Evolutionary conservation across 805 yeast species (phyloP).

Genomic region (Lachancea fermentati): DNA sequence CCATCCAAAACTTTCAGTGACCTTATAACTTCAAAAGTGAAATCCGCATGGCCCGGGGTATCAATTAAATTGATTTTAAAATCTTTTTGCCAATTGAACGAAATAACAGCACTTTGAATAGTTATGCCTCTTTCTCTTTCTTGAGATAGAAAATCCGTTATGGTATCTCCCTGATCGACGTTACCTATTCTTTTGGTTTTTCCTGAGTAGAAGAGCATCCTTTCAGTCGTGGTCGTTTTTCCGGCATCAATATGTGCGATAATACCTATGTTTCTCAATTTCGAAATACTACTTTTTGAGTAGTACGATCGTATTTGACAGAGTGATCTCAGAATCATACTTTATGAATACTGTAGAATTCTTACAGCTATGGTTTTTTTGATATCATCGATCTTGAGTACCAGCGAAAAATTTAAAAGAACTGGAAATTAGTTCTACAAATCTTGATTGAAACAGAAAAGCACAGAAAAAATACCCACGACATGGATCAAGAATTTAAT

Average conservation of each 20-base stretch:
- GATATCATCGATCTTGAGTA: no score
- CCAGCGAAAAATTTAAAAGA: background rate
- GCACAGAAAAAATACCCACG: background rate
- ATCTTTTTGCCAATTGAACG: conserved; percentile 72
- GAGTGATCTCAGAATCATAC: background rate
- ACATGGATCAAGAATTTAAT: conserved; percentile 50
- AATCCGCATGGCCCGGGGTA: conserved; percentile 98
- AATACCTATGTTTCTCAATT: conserved; percentile 82
- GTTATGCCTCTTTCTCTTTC: conserved; percentile 94
- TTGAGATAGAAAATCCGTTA: conserved; percentile 84
- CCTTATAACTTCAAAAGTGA: conserved; percentile 88
- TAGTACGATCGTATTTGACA: conserved; percentile 2
- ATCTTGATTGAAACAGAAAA: no score
- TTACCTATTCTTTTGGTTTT: conserved; percentile 76
- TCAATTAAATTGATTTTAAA: conserved; percentile 82
- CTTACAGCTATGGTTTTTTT: no score
- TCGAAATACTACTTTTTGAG: conserved; percentile 14
- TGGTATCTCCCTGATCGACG: conserved; percentile 95
- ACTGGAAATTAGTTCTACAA: no score
- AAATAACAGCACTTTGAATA: conserved; percentile 92
- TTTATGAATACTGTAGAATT: no score
- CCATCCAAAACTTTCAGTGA: conserved; percentile 91
- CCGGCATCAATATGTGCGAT: conserved; percentile 99
- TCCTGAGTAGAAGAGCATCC: conserved; percentile 90
- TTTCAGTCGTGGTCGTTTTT: conserved; percentile 93